Conservation (phyloP, 2,329 filamentous ascomycete species). For the Amauroascus niger region DNA sequence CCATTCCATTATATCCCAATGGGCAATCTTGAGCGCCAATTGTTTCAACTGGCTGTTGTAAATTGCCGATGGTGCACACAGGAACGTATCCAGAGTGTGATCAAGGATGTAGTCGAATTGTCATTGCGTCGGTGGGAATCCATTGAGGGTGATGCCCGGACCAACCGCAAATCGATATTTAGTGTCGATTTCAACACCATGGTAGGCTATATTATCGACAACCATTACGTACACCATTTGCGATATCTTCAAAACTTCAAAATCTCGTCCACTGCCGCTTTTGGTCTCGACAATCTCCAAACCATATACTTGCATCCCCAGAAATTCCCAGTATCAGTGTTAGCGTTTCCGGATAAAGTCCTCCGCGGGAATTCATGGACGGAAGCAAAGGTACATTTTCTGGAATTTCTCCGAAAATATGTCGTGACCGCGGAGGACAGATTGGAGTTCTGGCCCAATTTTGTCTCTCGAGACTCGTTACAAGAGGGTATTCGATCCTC, state of each 20-base stretch:
- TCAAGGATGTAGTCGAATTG: constrained; percentile 30
- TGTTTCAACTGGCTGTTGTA: constrained; percentile 27
- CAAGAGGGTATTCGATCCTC: constrained; percentile 36
- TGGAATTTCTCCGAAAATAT: constrained; percentile 29
- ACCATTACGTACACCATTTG: not conserved
- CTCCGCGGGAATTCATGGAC: constrained; percentile 26
- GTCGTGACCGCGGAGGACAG: constrained; percentile 11
- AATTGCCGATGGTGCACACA: constrained; percentile 34
- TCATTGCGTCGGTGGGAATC: constrained; percentile 29
- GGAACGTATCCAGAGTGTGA: constrained; percentile 25
- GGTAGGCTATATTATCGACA: not conserved
- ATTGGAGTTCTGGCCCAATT: not conserved
- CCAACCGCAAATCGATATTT: constrained; percentile 20
- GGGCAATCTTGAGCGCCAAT: constrained; percentile 21
- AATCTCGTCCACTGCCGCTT: not conserved
- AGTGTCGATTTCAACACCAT: constrained; percentile 16
- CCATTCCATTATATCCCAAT: constrained; percentile 30
- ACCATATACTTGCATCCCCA: not conserved
- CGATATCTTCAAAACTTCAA: not conserved
- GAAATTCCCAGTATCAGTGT: not conserved
- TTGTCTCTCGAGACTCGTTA: constrained; percentile 18
- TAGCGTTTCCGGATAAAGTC: constrained; percentile 24
- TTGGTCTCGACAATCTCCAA: not conserved
- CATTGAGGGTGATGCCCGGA: constrained; percentile 13
- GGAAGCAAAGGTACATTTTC: constrained; percentile 23